A percentile compares a stretch with the other conserved stretches of the same genome.
Evolutionary conservation across 352 stramenopile genomes (phyloP).

Genomic region (Globisporangium canariense): DNA sequence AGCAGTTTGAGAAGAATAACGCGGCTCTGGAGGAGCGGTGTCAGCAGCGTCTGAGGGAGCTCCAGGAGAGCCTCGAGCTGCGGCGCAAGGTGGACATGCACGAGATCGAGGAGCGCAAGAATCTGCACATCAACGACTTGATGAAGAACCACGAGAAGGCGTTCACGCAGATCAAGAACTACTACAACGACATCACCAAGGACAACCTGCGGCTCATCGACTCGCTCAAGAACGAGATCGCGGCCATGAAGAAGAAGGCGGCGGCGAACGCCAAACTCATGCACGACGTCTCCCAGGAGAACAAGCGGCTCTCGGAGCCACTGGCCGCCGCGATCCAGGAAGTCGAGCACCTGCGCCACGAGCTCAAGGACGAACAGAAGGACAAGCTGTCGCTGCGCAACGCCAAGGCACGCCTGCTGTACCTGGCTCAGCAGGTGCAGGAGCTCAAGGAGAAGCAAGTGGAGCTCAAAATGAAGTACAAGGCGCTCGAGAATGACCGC

Average conservation of each 20-base stretch:
- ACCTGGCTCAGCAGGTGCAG: constrained; percentile 68
- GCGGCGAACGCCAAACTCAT: constrained; percentile 90
- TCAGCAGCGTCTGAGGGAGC: constrained; percentile 55
- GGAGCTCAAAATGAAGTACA: constrained; percentile 72
- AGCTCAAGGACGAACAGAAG: constrained; percentile 91
- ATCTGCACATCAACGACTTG: constrained; percentile 94
- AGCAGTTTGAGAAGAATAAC: constrained; percentile 90
- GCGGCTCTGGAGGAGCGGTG: constrained; percentile 68
- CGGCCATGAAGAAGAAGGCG: constrained; percentile 92
- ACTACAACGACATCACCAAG: constrained; percentile 96
- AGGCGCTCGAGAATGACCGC: constrained; percentile 73
- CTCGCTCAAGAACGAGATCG: constrained; percentile 90
- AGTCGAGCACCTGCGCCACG: constrained; percentile 83
- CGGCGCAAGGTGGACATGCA: constrained; percentile 91
- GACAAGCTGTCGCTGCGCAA: constrained; percentile 90
- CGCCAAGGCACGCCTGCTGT: constrained; percentile 81
- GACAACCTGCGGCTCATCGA: constrained; percentile 93
- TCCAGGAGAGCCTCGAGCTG: constrained; percentile 88
- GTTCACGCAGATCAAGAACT: constrained; percentile 93
- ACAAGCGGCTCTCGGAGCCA: constrained; percentile 90
- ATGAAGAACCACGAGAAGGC: constrained; percentile 94
- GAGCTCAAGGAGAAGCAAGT: constrained; percentile 59
- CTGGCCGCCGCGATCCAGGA: constrained; percentile 82
- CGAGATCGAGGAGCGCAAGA: constrained; percentile 94
- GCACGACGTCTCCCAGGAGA: constrained; percentile 91